Evolutionary conservation across 129 eudicot genomes (phyloP).

Genomic region (Saposhnikovia divaricata): DNA sequence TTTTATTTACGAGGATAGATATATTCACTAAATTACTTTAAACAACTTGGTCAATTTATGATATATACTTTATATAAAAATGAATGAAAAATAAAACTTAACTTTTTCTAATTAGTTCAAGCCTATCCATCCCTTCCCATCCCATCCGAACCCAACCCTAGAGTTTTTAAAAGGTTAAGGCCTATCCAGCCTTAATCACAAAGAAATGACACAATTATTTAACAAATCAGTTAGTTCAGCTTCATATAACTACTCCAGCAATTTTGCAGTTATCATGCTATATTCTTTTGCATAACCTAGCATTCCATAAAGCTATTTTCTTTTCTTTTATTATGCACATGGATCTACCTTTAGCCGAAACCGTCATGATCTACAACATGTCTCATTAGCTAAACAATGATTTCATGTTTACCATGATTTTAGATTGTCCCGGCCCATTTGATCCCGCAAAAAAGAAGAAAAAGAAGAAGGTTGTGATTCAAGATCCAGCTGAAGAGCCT

Average conservation of each 20-base stretch:
- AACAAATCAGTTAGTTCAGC: neutral
- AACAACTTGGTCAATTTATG: neutral
- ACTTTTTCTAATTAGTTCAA: too few relatives aligned
- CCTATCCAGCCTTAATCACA: too few relatives aligned
- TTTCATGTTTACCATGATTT: conserved; percentile 4
- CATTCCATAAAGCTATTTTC: neutral
- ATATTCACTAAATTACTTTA: too few relatives aligned
- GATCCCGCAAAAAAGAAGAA: conserved; percentile 93
- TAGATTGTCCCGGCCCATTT: conserved; percentile 83
- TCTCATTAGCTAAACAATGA: neutral
- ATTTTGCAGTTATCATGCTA: neutral
- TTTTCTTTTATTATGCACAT: neutral
- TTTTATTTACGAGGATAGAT: too few relatives aligned
- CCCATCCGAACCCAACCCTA: neutral
- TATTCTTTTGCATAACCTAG: neutral
- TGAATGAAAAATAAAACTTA: too few relatives aligned
- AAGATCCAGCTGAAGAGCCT: conserved; percentile 65
- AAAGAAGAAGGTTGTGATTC: conserved; percentile 78
- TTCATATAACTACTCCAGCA: neutral
- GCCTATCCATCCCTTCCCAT: too few relatives aligned
- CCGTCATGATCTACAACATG: neutral
- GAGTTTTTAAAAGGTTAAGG: too few relatives aligned
- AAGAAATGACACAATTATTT: neutral
- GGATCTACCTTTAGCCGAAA: neutral
- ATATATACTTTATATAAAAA: too few relatives aligned